A percentile compares a stretch with the other conserved stretches of the same genome.
Conservation (phyloP, 768 basidiomycete genomes). For the Sporobolomyces pararoseus region DNA sequence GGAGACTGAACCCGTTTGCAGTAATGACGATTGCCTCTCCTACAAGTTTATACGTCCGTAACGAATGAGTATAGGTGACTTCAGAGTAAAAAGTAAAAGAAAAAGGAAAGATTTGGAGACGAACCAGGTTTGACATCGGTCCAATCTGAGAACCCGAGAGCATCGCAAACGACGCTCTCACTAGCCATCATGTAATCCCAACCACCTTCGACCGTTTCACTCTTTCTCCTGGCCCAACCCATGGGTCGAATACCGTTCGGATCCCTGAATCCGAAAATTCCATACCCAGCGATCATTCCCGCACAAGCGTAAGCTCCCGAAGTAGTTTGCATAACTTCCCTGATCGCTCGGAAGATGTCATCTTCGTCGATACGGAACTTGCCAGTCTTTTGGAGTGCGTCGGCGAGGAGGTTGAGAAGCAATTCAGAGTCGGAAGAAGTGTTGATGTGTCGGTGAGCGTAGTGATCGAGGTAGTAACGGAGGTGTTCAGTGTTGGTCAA, state of each 20-base stretch:
- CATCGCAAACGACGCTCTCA: constrained; percentile 95
- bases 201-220: constrained; percentile 51
- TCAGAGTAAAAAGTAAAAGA: constrained; percentile 16
- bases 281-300: constrained; percentile 98
- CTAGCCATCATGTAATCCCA: constrained; percentile 86
- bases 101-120: constrained; percentile 2
- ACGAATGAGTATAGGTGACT: not conserved
- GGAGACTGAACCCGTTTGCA: constrained; percentile 64
- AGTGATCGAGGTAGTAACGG: constrained; percentile 90
- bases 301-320: constrained; percentile 95
- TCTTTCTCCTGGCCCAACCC: constrained; percentile 71
- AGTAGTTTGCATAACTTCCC: constrained; percentile 79
- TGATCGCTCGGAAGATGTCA: constrained; percentile 92
- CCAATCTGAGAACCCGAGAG: constrained; percentile 85
- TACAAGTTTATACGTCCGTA: constrained; percentile 47
- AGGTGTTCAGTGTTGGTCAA: constrained; percentile 84
- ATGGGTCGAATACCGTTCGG: constrained; percentile 95
- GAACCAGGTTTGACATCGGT: constrained; percentile 84
- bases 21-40: constrained; percentile 97
- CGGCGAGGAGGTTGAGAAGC: constrained; percentile 92
- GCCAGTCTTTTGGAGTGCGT: constrained; percentile 95
- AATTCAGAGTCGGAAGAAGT: constrained; percentile 97
- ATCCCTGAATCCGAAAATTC: constrained; percentile 95
- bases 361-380: constrained; percentile 99
- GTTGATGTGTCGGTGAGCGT: constrained; percentile 96